These are phyloP conservation scores for Otatea glauca DNA, from an alignment of 176 grass and related monocot species.

Conservation along the genomic window DNA sequence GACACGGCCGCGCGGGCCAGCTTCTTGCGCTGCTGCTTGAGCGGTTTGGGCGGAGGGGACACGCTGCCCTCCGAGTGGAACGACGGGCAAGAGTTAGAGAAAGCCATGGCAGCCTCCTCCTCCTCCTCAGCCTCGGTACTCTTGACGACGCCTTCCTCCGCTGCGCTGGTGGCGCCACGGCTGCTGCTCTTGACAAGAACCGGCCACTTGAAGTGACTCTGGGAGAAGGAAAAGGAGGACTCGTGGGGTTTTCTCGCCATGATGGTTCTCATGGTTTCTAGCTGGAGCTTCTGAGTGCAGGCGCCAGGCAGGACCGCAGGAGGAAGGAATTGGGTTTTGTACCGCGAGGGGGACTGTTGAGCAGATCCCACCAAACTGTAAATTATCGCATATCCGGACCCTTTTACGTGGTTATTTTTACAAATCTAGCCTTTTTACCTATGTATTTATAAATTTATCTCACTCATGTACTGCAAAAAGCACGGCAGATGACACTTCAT, in stretches of 20 bases:
- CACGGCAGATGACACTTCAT: no score
- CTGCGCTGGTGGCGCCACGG: conserved; percentile 24
- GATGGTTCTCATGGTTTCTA: conserved; percentile 80
- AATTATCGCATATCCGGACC: no score
- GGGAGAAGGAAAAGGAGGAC: conserved; percentile 88
- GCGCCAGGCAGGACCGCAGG: background rate
- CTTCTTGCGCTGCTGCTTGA: conserved; percentile 45
- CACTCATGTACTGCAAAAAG: no score
- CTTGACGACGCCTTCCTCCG: conserved; percentile 46
- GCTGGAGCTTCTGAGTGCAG: conserved; percentile 15
- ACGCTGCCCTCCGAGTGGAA: conserved; percentile 62
- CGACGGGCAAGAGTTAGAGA: conserved; percentile 58
- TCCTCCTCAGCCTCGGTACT: conserved; percentile 47
- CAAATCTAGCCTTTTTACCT: no score
- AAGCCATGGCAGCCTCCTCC: conserved; percentile 54
- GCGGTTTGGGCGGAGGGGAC: conserved; percentile 38
- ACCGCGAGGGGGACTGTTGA: conserved; percentile 42
- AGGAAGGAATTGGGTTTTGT: conserved; percentile 38
- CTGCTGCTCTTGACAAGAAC: conserved; percentile 62
- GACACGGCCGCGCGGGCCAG: conserved; percentile 49
- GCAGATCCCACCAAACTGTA: conserved; percentile 33
- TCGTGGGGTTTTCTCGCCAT: conserved; percentile 82
- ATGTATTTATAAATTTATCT: no score
- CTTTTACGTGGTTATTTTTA: no score
- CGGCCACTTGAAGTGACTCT: conserved; percentile 89